phyloP scores from a whole-genome alignment of 2,329 filamentous ascomycete species.

The Alternaria rosae region DNA sequence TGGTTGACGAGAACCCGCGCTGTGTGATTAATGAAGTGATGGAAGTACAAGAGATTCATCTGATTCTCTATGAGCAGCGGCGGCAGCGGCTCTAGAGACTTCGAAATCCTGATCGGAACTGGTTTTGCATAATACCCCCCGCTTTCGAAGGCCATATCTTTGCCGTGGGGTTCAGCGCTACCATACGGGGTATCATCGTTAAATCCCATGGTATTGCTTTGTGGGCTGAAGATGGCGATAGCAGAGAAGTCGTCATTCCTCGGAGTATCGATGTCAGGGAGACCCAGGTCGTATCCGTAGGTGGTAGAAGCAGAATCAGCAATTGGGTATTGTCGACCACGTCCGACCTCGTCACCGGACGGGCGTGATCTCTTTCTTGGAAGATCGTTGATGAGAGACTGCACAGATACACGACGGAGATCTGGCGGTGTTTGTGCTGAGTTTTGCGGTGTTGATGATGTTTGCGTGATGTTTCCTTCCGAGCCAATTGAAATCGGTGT shows the following conservation, averaged over 20 bases:
- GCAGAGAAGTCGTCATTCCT: slow-evolving; percentile 75
- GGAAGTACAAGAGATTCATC: slow-evolving; percentile 80
- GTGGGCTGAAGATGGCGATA: slow-evolving; percentile 57
- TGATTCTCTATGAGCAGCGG: slow-evolving; percentile 70
- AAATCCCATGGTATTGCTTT: slow-evolving; percentile 36
- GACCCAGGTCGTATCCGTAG: slow-evolving; percentile 76
- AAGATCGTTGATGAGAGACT: slow-evolving; percentile 62
- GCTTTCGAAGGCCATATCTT: slow-evolving; percentile 63
- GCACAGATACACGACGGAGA: slow-evolving; percentile 66
- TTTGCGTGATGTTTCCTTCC: slow-evolving; percentile 38
- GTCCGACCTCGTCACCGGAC: slow-evolving; percentile 53
- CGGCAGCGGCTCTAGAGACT: slow-evolving; percentile 64
- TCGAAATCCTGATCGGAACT: slow-evolving; percentile 69
- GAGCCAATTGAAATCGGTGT: slow-evolving; percentile 53
- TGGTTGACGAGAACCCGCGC: slow-evolving; percentile 70
- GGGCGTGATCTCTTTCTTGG: slow-evolving; percentile 23
- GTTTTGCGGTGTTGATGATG: slow-evolving; percentile 26
- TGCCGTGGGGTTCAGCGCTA: slow-evolving; percentile 48
- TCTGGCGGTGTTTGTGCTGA: slow-evolving; percentile 51
- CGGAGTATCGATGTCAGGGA: slow-evolving; percentile 72
- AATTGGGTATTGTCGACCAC: slow-evolving; percentile 41
- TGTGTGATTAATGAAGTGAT: slow-evolving; percentile 81
- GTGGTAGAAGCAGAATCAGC: slow-evolving; percentile 51
- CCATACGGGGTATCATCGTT: slow-evolving; percentile 49
- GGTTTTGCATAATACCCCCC: slow-evolving; percentile 75